Base-by-base conservation (phyloP, 768 basidiomycete genomes). In the Collybiopsis confluens region DNA sequence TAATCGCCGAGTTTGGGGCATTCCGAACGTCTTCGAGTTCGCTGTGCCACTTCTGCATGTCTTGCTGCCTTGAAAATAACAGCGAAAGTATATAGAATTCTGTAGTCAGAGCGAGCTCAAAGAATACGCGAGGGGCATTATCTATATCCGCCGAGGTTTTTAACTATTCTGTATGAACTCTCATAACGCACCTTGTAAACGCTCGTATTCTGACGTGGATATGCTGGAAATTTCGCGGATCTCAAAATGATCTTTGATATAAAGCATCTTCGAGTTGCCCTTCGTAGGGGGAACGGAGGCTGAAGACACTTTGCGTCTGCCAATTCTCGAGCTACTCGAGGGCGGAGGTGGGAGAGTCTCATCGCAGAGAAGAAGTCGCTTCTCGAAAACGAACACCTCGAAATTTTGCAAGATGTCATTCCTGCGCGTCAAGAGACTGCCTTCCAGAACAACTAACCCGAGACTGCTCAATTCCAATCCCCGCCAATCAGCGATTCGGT, bases 331-430 rank as follows among this genome's bases (percentile, higher is more conserved):
- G 36, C 10, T 46, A n/a, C 10, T 38, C 13, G 28, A 20, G 18
- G 52, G 13, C n/a, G 28, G 18, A 24, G 53, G 42, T 6, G 53
- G 43, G 2, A 45, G 23, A 7, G 13, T 38, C 23, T 54, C 44
- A 46, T 46, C 44, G 28, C 53, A 54, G 8, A 54, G 45, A 4
- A 54, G 23, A 28, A 54, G 36, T 27, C 13, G 5, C 8, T 54
- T 37, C 23, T 54, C 43, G 18, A 54, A 54, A n/a, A 54, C 16
- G 18, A 54, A 54, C 2, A 54, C 45, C 13, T 54, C 33, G 23
- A 45, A 45, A 9, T 35, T 46, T 54, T 45, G 43, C 43, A 45
- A 20, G 20, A 45, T 23, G 15, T 38, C 24, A 20, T 38, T 46
- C 24, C 53, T 45, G 20, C 45, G 43, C 24, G 43, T 44, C n/a